Evolutionary conservation across 2,329 filamentous ascomycete species (phyloP).

Genomic region (Xylariaceae sp.): DNA sequence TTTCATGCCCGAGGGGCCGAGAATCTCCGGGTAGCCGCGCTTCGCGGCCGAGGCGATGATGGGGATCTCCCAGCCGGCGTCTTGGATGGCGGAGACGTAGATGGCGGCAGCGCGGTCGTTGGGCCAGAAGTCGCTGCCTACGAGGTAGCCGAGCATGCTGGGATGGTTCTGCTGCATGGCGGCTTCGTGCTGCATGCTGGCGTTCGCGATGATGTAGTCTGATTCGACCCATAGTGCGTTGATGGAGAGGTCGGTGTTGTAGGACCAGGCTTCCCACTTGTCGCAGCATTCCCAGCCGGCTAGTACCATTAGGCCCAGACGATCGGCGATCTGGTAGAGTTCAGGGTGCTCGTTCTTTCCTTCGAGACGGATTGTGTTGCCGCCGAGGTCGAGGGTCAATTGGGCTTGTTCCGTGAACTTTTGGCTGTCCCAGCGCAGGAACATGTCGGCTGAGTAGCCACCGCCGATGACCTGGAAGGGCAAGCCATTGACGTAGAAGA

Average conservation of each 20-base stretch:
- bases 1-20: slow-evolving; percentile 57
- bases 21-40: slow-evolving; percentile 45
- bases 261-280: slow-evolving; percentile 61
- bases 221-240: slow-evolving; percentile 43
- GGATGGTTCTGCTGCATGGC: slow-evolving; percentile 56
- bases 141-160: slow-evolving; percentile 51
- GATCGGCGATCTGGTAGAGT: slow-evolving; percentile 54
- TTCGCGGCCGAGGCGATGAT: slow-evolving; percentile 54
- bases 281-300: slow-evolving; percentile 63
- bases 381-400: slow-evolving; percentile 54
- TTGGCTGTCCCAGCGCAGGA: slow-evolving; percentile 50
- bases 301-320: slow-evolving; percentile 56
- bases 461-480: slow-evolving; percentile 57
- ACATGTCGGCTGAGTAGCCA: slow-evolving; percentile 57
- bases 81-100: slow-evolving; percentile 47
- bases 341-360: slow-evolving; percentile 60
- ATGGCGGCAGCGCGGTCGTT: slow-evolving; percentile 50
- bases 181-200: slow-evolving; percentile 55
- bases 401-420: slow-evolving; percentile 46
- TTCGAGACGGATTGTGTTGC: slow-evolving; percentile 59
- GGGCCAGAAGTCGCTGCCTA: slow-evolving; percentile 61
- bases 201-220: slow-evolving; percentile 52
- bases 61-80: slow-evolving; percentile 51
- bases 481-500: slow-evolving; percentile 51
- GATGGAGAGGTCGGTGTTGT: slow-evolving; percentile 48